Base-by-base conservation (phyloP, 305 asterid genomes). In the Fraxinus sp. region DNA sequence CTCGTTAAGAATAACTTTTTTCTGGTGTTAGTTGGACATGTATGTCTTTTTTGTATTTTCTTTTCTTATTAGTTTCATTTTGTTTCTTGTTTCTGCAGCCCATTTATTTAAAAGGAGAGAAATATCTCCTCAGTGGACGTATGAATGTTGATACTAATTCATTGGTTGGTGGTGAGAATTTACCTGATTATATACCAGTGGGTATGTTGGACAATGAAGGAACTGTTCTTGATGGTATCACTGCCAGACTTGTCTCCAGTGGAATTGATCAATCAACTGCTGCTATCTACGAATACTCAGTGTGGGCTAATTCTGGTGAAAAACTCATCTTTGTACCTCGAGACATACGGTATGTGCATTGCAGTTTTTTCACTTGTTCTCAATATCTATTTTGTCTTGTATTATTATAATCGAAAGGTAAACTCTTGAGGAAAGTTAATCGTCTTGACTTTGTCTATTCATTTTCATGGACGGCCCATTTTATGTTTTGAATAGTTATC, bases 271-370 rank as follows among this genome's bases (percentile, higher is more conserved):
- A 89, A 81, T 82, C 86, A 18, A 82, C 80, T 78, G 85, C 79
- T 59, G 88, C 92, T 80, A 84, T 84, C 75, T 96, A 91, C 43
- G 93, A 89, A 85, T 96, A 93, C 88, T 91, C 97, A 73, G 78
- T 90, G 79, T 96, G 99, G 99, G 97, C 98, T 55, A 91, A 82
- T 85, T 87, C 88, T 43, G 94, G 97, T 76, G 92, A 89, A 83
- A 86, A 87, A 80, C 92, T 93, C 80, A 87, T 85, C 81, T 88
- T 94, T 91, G 89, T 88, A 81, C 99, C 99, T 80, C 89, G 83
- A 62, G 99, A 94, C 86, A 86, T 91, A 1, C 80, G 97, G 99
- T 96, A 93, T 79, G 88, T 81, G 32, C 86, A 26, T 80, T 79
- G 41, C 68, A 18, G 55, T 79, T 86, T 49, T 66, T 75, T 83